These are phyloP conservation scores for Fusarium virguliforme DNA, from an alignment of 2,329 filamentous ascomycete genomes.

Conservation along the genomic window DNA sequence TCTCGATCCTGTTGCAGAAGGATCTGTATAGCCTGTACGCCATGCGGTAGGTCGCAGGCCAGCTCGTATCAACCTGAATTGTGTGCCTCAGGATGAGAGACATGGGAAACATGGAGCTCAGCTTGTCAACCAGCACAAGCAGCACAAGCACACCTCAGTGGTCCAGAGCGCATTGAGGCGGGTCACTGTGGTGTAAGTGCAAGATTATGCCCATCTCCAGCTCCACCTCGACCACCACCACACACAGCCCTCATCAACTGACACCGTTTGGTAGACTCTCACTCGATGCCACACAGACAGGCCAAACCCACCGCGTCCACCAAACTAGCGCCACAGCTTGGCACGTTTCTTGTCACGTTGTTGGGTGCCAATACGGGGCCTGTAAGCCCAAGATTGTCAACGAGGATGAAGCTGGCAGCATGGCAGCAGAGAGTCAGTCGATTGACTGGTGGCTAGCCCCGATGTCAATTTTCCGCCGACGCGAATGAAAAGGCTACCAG, in stretches of 20 bases:
- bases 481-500: slow-evolving; percentile 29
- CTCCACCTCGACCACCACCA: slow-evolving; percentile 32
- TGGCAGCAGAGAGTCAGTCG: slow-evolving; percentile 12
- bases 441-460: slow-evolving; percentile 22
- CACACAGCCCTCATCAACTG: slow-evolving; percentile 45
- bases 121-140: slow-evolving; percentile 24
- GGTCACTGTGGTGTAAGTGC: slow-evolving; percentile 31
- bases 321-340: slow-evolving; percentile 41
- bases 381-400: slow-evolving; percentile 25
- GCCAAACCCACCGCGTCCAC: slow-evolving; percentile 26
- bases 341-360: slow-evolving; percentile 31
- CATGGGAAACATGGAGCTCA: slow-evolving; percentile 21
- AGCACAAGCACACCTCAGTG: slow-evolving; percentile 4
- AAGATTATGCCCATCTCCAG: slow-evolving; percentile 33
- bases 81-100: slow-evolving; percentile 10
- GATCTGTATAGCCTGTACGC: slow-evolving; percentile 32
- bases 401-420: slow-evolving; percentile 39
- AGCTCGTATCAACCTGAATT: slow-evolving; percentile 40
- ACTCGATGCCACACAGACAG: slow-evolving; percentile 31
- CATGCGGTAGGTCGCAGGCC: slow-evolving; percentile 20
- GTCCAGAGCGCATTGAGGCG: slow-evolving; percentile 34
- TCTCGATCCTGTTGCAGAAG: slow-evolving; percentile 42
- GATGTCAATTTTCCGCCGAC: slow-evolving; percentile 27
- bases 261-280: slow-evolving; percentile 41
- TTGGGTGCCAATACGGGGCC: slow-evolving; percentile 30